Evolutionary conservation across 2,329 filamentous ascomycete species (phyloP), one percentile per base, ranked within the genome.

Genomic region (Pseudogymnoascus sp.): DNA sequence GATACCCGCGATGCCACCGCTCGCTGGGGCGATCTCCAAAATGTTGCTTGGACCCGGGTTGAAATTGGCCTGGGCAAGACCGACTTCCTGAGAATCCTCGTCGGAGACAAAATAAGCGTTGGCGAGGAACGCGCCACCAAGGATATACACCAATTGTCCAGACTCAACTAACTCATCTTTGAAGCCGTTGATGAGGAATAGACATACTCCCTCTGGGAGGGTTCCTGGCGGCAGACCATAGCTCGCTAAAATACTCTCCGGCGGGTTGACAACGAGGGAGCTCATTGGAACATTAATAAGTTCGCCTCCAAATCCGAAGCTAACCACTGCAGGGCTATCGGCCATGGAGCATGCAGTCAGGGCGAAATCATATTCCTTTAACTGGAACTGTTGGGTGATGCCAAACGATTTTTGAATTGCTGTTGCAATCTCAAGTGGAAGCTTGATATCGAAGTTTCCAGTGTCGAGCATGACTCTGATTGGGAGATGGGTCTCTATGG

Each of bases 391-490:
- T 9, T 45, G 41, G 30, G 82, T 75, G 49, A 87, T 87, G 65
- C 79, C 79, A 25, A 91, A 78, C 19, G 78, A 72, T 62, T 80
- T 69, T 74, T 82, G 88, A 65, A 91, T 82, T 7, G 78, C 73
- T 58, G 78, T 68, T 8, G 77, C 75, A 49, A 86, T 76, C 61
- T 73, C 69, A 63, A 86, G 73, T 22, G 88, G 88, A 2, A 91
- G 82, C 69, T 88, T 88, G 1, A 83, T 85, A 11, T 90, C 78
- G 11, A 83, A 84, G 16, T 84, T 86, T 60, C 88, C 88, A 1
- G 88, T 86, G 75, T 92, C 89, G 30, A 92, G 82, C 1, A 91
- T 79, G 1, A 88, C 87, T 25, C 41, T 45, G 12, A 22, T 45
- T 14, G 82, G 83, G 1, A 87, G 75, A 4, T 84, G 80, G 68